phyloP scores from a whole-genome alignment of 225 moss, liverwort and hornwort genomes.

The Thuidium tamariscinum region DNA sequence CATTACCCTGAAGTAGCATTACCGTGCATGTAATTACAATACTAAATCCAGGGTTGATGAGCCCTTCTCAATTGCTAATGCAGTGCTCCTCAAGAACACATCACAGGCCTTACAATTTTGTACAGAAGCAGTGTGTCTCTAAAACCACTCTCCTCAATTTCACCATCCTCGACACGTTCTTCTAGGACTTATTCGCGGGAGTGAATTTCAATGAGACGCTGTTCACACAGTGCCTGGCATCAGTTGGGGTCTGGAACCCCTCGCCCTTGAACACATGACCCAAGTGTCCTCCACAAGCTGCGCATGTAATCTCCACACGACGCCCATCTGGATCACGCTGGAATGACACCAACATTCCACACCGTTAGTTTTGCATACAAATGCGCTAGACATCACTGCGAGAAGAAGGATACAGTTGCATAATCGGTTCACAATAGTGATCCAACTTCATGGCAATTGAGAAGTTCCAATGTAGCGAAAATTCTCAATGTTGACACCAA shows the following conservation, averaged over 20 bases:
- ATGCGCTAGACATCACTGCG: neutral
- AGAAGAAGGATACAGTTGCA: neutral
- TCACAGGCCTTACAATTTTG: neutral
- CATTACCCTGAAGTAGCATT: neutral
- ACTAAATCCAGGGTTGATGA: neutral
- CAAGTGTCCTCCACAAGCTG: slow-evolving; percentile 84
- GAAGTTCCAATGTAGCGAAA: neutral
- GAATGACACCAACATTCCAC: neutral
- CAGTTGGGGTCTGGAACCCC: slow-evolving; percentile 72
- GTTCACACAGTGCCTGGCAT: slow-evolving; percentile 90
- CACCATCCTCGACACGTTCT: neutral
- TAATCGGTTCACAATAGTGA: neutral
- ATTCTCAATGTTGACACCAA: neutral
- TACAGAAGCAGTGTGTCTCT: slow-evolving; percentile 1
- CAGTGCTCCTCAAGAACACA: neutral
- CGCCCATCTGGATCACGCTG: slow-evolving; percentile 74
- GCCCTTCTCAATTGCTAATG: neutral
- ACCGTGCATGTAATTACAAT: neutral
- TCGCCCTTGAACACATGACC: slow-evolving; percentile 97
- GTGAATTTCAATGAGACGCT: slow-evolving; percentile 84
- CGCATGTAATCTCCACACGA: slow-evolving; percentile 80
- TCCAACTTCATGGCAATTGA: neutral
- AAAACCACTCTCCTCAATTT: neutral
- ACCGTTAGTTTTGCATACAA: neutral
- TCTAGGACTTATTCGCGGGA: slow-evolving; percentile 32